Evolutionary conservation across 2,329 filamentous ascomycete species (phyloP).

Genomic region (Sporothrix humicola): DNA sequence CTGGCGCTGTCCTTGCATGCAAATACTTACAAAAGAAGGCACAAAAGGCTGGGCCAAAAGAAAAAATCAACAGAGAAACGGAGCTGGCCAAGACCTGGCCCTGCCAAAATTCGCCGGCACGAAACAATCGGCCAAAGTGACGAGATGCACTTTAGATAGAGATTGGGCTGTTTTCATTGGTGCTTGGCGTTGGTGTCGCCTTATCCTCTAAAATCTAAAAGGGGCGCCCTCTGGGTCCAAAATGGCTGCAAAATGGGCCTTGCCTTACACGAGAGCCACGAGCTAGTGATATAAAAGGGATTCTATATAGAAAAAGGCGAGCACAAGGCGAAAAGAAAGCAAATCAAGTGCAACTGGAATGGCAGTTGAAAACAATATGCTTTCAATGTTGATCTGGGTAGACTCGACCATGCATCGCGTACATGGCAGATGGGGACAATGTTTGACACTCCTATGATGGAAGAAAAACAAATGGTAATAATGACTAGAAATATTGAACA

Average conservation of each 20-base stretch:
- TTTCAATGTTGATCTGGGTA: not conserved
- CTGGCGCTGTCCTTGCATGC: no score
- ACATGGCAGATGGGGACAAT: not conserved
- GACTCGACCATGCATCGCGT: not conserved
- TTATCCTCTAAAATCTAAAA: slow-evolving; percentile 3
- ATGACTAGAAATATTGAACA: not conserved
- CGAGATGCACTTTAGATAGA: slow-evolving; percentile 5
- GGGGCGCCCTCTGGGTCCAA: not conserved
- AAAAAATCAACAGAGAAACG: not conserved
- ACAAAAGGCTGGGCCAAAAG: not conserved
- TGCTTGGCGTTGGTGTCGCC: slow-evolving; percentile 6
- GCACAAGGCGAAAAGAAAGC: not conserved
- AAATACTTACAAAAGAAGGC: no score
- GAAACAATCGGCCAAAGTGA: slow-evolving; percentile 24
- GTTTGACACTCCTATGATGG: not conserved
- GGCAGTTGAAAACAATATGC: not conserved
- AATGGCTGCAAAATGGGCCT: not conserved
- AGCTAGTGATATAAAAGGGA: not conserved
- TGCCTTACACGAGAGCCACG: not conserved
- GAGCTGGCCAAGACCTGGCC: slow-evolving; percentile 1
- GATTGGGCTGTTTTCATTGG: not conserved
- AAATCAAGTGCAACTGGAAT: not conserved
- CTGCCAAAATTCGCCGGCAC: not conserved
- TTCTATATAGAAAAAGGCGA: slow-evolving; percentile 3
- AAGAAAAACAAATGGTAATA: not conserved